Evolutionary conservation across 164 flowering plant genomes (phyloP).

Genomic region (Annona squamosa): DNA sequence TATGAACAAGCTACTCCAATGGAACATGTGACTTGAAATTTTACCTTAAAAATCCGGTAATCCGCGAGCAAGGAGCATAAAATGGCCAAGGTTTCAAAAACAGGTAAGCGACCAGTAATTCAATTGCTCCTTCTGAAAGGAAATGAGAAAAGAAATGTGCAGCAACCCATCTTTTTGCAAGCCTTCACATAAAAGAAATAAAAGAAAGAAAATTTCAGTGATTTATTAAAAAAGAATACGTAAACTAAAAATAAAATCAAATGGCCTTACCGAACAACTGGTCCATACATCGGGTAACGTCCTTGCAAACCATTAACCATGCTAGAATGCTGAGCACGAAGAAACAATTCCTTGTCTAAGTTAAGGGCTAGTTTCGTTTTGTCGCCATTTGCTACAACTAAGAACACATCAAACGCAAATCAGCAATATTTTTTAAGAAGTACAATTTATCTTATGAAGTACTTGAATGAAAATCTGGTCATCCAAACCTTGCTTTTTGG

Average conservation of each 20-base stretch:
- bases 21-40: not conserved
- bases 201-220: not conserved
- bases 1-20: not conserved
- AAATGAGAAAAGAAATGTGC: slow-evolving; percentile 85
- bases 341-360: slow-evolving; percentile 53
- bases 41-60: slow-evolving; percentile 87
- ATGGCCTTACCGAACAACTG: slow-evolving; percentile 62
- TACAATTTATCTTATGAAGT: not conserved
- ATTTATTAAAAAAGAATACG: not conserved
- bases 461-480: not conserved
- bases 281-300: slow-evolving; percentile 63
- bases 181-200: slow-evolving; percentile 38
- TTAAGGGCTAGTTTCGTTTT: slow-evolving; percentile 38
- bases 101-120: slow-evolving; percentile 76
- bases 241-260: not conserved
- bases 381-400: slow-evolving; percentile 37
- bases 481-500: slow-evolving; percentile 46
- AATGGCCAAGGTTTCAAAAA: slow-evolving; percentile 81
- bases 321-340: slow-evolving; percentile 77
- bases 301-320: slow-evolving; percentile 91
- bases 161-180: slow-evolving; percentile 94
- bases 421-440: slow-evolving; percentile 1
- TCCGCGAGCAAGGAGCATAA: slow-evolving; percentile 66
- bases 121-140: slow-evolving; percentile 75
- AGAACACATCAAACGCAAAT: not conserved